Evolutionary conservation across 2,329 filamentous ascomycete species (phyloP).

Genomic region (Thelonectria olida): DNA sequence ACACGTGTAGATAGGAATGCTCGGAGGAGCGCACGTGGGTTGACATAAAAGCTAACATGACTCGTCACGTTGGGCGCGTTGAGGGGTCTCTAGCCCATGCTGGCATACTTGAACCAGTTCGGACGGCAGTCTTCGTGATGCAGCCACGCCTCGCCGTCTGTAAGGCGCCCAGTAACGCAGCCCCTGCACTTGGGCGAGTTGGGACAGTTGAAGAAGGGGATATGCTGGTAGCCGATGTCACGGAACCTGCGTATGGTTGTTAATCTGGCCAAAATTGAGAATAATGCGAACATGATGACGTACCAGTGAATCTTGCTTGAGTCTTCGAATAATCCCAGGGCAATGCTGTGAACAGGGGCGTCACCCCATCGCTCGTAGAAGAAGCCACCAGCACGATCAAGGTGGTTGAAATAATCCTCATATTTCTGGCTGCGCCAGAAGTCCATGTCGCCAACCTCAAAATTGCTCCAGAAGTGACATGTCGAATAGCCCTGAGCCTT

Average conservation of each 20-base stretch:
- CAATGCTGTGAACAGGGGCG: slow-evolving; percentile 95
- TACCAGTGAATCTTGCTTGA: slow-evolving; percentile 92
- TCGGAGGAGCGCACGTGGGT: background rate
- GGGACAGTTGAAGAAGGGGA: slow-evolving; percentile 98
- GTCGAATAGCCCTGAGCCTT: slow-evolving; percentile 94
- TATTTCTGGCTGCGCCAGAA: slow-evolving; percentile 94
- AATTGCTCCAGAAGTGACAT: slow-evolving; percentile 99
- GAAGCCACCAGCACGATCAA: slow-evolving; percentile 97
- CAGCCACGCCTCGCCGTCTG: slow-evolving; percentile 86
- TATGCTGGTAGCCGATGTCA: slow-evolving; percentile 98
- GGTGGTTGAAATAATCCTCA: slow-evolving; percentile 94
- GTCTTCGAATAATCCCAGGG: slow-evolving; percentile 91
- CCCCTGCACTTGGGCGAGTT: slow-evolving; percentile 94
- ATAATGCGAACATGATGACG: slow-evolving; percentile 44
- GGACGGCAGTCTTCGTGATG: slow-evolving; percentile 93
- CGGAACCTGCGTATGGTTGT: slow-evolving; percentile 81
- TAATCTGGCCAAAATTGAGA: slow-evolving; percentile 3
- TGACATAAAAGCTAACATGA: background rate
- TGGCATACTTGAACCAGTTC: slow-evolving; percentile 96
- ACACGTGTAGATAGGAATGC: too few relatives aligned
- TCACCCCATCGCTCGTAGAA: slow-evolving; percentile 99
- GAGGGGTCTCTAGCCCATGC: slow-evolving; percentile 69
- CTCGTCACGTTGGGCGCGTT: background rate
- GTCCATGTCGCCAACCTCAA: slow-evolving; percentile 91
- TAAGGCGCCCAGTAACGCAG: slow-evolving; percentile 87